These are phyloP conservation scores for Lolium perenne DNA, from an alignment of 176 grass and related monocot species.

Conservation along the genomic window DNA sequence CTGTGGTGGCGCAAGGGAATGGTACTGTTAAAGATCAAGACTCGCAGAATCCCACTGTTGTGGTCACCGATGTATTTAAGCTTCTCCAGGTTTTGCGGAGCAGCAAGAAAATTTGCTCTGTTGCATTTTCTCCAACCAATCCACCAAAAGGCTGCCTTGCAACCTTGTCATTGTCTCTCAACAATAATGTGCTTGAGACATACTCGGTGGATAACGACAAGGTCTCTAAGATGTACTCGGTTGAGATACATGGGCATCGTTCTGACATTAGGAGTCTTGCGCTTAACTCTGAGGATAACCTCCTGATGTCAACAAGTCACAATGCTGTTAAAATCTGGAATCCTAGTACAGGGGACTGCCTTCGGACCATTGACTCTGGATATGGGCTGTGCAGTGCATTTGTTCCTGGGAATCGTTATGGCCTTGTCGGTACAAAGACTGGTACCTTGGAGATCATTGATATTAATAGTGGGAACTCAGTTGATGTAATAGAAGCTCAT, in stretches of 20 bases:
- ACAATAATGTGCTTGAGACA: conserved; percentile 87
- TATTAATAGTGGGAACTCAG: conserved; percentile 79
- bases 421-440: conserved; percentile 81
- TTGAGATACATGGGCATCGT: conserved; percentile 89
- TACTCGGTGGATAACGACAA: conserved; percentile 70
- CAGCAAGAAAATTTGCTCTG: conserved; percentile 88
- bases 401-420: conserved; percentile 87
- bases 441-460: conserved; percentile 94
- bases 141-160: conserved; percentile 68
- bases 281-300: conserved; percentile 82
- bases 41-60: conserved; percentile 54
- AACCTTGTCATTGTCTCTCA: conserved; percentile 78
- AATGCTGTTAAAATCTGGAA: conserved; percentile 97
- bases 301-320: conserved; percentile 94
- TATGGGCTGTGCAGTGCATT: conserved; percentile 91
- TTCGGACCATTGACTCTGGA: conserved; percentile 91
- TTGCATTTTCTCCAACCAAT: conserved; percentile 76
- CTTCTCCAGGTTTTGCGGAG: conserved; percentile 67
- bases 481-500: conserved; percentile 90
- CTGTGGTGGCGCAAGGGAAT: conserved; percentile 43
- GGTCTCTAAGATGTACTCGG: conserved; percentile 76
- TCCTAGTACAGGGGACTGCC: conserved; percentile 81
- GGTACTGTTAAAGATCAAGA: conserved; percentile 68
- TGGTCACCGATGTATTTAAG: conserved; percentile 83
- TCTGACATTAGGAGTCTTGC: conserved; percentile 84